Percentiles rank a stretch among this genome's conserved stretches.
These are phyloP conservation scores for Sporodiniella umbellata DNA, from an alignment of 371 early-diverging fungal genomes.

Conservation along the genomic window DNA sequence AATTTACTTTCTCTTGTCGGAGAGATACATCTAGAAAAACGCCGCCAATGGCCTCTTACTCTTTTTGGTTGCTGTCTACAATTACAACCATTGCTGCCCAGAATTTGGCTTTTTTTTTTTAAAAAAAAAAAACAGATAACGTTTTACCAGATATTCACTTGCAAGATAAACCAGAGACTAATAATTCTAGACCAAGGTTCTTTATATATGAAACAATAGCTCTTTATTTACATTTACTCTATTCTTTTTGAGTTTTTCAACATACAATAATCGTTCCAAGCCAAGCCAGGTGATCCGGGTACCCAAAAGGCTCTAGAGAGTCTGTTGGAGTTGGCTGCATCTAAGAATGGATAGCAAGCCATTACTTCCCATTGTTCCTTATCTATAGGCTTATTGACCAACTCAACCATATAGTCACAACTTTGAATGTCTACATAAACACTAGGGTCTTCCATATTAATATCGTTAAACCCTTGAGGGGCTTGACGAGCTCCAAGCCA, in stretches of 20 bases:
- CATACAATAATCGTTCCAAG: conserved; percentile 68
- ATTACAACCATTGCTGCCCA: too few relatives aligned
- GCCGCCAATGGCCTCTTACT: conserved; percentile 16
- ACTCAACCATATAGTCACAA: conserved; percentile 78
- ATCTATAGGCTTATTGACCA: conserved; percentile 50
- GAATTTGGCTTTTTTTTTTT: too few relatives aligned
- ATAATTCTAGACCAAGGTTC: too few relatives aligned
- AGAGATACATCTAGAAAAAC: background rate
- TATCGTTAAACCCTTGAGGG: conserved; percentile 68
- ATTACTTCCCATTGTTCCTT: conserved; percentile 54
- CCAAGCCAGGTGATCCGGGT: conserved; percentile 40
- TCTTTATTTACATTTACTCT: background rate
- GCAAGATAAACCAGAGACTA: too few relatives aligned
- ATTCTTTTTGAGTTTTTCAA: conserved; percentile 32
- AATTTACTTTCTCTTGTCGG: conserved; percentile 19
- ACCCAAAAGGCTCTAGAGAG: conserved; percentile 58
- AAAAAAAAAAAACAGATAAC: too few relatives aligned
- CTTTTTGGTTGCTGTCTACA: conserved; percentile 17
- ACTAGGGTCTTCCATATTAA: conserved; percentile 63
- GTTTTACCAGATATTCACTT: too few relatives aligned
- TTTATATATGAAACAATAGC: background rate
- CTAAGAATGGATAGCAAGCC: conserved; percentile 57
- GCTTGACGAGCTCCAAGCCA: conserved; percentile 42
- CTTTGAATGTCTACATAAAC: conserved; percentile 40
- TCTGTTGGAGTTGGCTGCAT: conserved; percentile 43